A percentile compares a stretch with the other conserved stretches of the same genome.
Conservation (phyloP, 305 asterid genomes). For the Solanum aculeatissimum region DNA sequence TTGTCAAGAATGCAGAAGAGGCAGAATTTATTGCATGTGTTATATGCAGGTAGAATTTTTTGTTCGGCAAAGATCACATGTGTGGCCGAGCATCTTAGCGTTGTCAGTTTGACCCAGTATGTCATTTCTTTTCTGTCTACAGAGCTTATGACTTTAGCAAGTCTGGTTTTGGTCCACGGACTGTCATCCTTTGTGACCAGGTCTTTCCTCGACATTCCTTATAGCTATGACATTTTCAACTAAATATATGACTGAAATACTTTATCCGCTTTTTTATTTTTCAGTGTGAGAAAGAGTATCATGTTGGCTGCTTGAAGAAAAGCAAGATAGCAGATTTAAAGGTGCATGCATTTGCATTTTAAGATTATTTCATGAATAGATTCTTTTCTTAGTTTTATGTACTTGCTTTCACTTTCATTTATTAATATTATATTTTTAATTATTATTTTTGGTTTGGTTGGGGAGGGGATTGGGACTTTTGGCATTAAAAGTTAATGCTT, state of each 20-base stretch:
- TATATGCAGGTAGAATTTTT: slow-evolving; percentile 66
- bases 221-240: background rate
- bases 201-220: slow-evolving; percentile 29
- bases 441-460: background rate
- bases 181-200: slow-evolving; percentile 96
- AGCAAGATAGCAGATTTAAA: slow-evolving; percentile 86
- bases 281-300: slow-evolving; percentile 97
- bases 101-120: background rate
- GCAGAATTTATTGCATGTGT: slow-evolving; percentile 93
- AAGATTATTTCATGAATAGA: background rate
- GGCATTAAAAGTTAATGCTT: slow-evolving; percentile 1
- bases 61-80: background rate
- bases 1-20: slow-evolving; percentile 76
- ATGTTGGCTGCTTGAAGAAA: slow-evolving; percentile 93
- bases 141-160: slow-evolving; percentile 95
- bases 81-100: background rate
- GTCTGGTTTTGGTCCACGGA: slow-evolving; percentile 98
- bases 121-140: slow-evolving; percentile 6
- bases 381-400: background rate
- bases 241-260: background rate
- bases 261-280: slow-evolving; percentile 11
- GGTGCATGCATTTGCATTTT: slow-evolving; percentile 32
- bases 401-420: background rate
- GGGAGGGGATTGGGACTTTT: background rate
- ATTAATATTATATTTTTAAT: background rate